These are phyloP conservation scores for Phytophthora brassicae DNA, from an alignment of 352 stramenopile genomes.

Conservation along the genomic window DNA sequence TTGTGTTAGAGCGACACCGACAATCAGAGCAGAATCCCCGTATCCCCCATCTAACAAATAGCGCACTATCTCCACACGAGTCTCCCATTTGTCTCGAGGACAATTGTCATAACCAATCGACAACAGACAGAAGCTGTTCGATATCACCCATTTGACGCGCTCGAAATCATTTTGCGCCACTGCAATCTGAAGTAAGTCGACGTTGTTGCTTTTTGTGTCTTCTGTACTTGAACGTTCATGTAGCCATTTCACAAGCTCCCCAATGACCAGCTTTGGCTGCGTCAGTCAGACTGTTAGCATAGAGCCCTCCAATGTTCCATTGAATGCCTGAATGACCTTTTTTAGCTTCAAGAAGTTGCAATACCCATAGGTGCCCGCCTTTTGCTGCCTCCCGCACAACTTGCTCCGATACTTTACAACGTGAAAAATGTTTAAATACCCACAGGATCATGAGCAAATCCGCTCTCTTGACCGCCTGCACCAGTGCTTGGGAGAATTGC, in stretches of 20 bases:
- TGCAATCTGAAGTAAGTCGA: background rate
- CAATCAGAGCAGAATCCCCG: background rate
- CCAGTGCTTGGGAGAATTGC: background rate
- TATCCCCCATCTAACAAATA: background rate
- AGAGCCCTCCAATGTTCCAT: background rate
- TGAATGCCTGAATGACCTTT: background rate
- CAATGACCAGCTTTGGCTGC: background rate
- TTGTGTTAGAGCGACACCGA: background rate
- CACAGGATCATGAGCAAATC: background rate
- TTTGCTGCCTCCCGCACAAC: background rate
- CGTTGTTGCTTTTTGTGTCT: background rate
- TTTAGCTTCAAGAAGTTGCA: background rate
- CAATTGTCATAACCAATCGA: background rate
- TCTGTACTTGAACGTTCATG: background rate
- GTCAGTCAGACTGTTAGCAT: background rate
- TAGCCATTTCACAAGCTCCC: background rate
- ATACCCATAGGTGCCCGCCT: slow-evolving; percentile 1
- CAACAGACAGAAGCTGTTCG: background rate
- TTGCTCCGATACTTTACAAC: background rate
- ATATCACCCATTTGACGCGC: background rate
- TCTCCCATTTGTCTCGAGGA: background rate
- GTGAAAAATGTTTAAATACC: background rate
- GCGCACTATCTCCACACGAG: background rate
- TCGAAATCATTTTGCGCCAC: background rate
- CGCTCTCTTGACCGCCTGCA: background rate